phyloP scores from a whole-genome alignment of 352 stramenopile species.

The Plasmopara viticola region DNA sequence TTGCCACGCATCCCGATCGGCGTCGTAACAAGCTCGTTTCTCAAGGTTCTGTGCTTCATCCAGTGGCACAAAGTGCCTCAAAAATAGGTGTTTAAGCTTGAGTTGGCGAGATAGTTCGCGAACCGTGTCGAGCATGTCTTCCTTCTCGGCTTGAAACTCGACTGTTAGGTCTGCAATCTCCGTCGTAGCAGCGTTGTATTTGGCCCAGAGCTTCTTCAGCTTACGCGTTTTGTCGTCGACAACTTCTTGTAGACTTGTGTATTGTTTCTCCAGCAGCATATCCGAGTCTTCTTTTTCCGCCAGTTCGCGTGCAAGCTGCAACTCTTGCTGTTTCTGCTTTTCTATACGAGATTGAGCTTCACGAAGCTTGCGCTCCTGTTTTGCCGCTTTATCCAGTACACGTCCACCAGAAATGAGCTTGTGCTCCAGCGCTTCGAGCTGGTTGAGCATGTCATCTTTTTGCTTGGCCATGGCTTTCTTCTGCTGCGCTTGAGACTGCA shows the following conservation, averaged over 20 bases:
- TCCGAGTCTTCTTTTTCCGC: constrained; percentile 92
- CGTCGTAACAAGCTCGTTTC: constrained; percentile 81
- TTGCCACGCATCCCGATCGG: constrained; percentile 87
- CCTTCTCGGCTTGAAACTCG: constrained; percentile 92
- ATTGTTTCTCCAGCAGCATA: constrained; percentile 89
- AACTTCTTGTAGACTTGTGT: constrained; percentile 84
- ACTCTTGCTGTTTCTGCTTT: constrained; percentile 73
- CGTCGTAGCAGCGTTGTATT: constrained; percentile 85
- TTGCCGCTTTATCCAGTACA: constrained; percentile 91
- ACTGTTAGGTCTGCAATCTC: constrained; percentile 91
- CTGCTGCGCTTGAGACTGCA: constrained; percentile 81
- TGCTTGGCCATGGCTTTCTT: constrained; percentile 78
- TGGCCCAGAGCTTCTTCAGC: constrained; percentile 92
- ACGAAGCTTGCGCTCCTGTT: constrained; percentile 90
- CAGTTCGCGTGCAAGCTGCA: constrained; percentile 83
- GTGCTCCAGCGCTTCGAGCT: constrained; percentile 67
- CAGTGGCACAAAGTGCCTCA: constrained; percentile 84
- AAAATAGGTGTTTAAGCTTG: constrained; percentile 93
- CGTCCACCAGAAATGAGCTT: constrained; percentile 90
- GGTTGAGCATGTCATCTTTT: constrained; percentile 89
- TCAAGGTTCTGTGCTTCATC: constrained; percentile 70
- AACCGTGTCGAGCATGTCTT: constrained; percentile 94
- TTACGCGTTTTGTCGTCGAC: constrained; percentile 94
- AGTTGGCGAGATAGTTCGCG: constrained; percentile 90
- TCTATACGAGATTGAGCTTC: constrained; percentile 87